Conservation (phyloP, 495 filamentous ascomycete species). For the Xylaria cubensis region DNA sequence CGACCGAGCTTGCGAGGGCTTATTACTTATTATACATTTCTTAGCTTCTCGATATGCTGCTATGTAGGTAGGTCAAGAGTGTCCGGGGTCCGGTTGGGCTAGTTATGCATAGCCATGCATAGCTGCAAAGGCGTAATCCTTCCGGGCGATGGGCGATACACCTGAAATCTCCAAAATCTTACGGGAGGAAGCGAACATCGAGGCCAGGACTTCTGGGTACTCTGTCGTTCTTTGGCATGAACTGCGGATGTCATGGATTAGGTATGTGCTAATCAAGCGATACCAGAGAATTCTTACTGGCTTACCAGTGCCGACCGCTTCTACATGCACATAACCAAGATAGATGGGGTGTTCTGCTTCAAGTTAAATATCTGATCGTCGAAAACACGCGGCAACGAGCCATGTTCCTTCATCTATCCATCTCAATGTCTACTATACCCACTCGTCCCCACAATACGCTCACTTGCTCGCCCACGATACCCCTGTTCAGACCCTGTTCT, state of each 20-base stretch:
- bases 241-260: not conserved
- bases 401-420: constrained; percentile 7
- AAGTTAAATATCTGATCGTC: not conserved
- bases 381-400: not conserved
- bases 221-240: not conserved
- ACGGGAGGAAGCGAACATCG: not conserved
- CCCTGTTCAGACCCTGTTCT: constrained; percentile 1
- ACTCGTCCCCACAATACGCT: constrained; percentile 12
- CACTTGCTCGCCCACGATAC: not conserved
- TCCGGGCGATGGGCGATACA: constrained; percentile 15
- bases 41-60: not conserved
- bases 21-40: not conserved
- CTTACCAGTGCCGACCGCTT: not conserved
- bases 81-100: not conserved
- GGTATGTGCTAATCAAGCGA: not conserved
- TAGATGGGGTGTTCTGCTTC: not conserved
- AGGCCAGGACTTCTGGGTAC: not conserved
- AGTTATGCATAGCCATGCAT: not conserved
- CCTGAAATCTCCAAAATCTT: constrained; percentile 9
- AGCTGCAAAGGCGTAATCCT: constrained; percentile 9
- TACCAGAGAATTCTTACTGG: not conserved
- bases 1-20: not conserved
- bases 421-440: not conserved
- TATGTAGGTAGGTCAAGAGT: not conserved
- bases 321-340: not conserved